A percentile compares a stretch with the other conserved stretches of the same genome.
Evolutionary conservation across 768 basidiomycete species (phyloP).

Genomic region (Amanita muscaria): DNA sequence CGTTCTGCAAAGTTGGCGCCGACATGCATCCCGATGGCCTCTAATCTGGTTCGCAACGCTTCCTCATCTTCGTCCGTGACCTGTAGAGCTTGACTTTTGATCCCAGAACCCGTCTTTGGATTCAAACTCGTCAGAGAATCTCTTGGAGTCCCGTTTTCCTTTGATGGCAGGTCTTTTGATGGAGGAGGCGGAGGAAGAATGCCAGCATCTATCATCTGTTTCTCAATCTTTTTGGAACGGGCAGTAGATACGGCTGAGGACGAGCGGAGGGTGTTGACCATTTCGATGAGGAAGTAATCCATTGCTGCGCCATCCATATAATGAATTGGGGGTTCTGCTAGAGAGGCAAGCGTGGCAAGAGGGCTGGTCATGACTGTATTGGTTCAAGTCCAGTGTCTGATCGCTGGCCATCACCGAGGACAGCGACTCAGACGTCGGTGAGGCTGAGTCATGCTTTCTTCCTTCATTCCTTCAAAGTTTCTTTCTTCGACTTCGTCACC

Average conservation of each 20-base stretch:
- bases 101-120: constrained; percentile 18
- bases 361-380: not conserved
- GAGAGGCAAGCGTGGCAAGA: constrained; percentile 30
- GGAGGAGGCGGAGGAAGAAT: constrained; percentile 45
- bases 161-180: constrained; percentile 20
- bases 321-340: constrained; percentile 56
- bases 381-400: not conserved
- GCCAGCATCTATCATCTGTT: constrained; percentile 74
- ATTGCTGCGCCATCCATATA: constrained; percentile 61
- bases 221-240: constrained; percentile 59
- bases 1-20: constrained; percentile 82
- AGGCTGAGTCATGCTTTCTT: constrained; percentile 1
- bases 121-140: constrained; percentile 37
- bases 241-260: constrained; percentile 68
- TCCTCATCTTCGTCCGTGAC: constrained; percentile 65
- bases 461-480: constrained; percentile 38
- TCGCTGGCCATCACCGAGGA: not conserved
- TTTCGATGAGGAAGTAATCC: constrained; percentile 84
- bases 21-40: constrained; percentile 79
- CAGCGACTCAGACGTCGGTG: no score
- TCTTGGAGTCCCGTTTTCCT: constrained; percentile 29
- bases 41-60: constrained; percentile 57
- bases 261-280: constrained; percentile 62
- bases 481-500: constrained; percentile 16
- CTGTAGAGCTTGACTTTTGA: constrained; percentile 9